These are phyloP conservation scores for Rhododendron vialii DNA, from an alignment of 148 eudicot species.

Conservation along the genomic window DNA sequence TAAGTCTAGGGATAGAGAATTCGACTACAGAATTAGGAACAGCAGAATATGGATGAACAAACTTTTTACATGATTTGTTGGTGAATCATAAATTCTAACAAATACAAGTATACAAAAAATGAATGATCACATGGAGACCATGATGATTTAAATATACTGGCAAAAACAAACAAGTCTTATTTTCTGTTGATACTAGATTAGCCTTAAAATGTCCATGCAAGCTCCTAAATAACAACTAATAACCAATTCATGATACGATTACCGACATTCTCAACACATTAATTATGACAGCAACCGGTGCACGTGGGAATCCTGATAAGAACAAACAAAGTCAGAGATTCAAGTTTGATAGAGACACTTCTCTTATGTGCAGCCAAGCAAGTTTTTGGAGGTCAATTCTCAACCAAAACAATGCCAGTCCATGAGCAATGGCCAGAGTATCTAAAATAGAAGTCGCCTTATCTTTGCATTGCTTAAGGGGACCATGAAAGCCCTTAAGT, in stretches of 20 bases:
- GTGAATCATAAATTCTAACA: not conserved
- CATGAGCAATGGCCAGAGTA: not conserved
- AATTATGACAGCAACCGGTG: not conserved
- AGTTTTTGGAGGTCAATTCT: constrained; percentile 9
- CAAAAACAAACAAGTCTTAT: not conserved
- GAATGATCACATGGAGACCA: not conserved
- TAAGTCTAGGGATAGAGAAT: not conserved
- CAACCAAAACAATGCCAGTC: not conserved
- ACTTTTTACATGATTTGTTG: not conserved
- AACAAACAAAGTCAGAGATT: not conserved
- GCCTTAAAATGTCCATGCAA: not conserved
- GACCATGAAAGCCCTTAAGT: not conserved
- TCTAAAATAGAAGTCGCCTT: not conserved
- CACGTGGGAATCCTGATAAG: not conserved
- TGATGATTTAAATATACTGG: not conserved
- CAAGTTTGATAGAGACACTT: not conserved
- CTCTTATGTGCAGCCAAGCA: not conserved
- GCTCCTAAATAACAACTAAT: not conserved
- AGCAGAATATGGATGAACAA: not conserved
- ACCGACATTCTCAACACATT: not conserved
- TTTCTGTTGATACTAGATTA: not conserved
- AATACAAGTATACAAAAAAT: not conserved
- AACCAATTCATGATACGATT: not conserved
- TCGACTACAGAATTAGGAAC: not conserved
- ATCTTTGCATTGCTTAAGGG: not conserved